phyloP scores from a whole-genome alignment of 2,329 filamentous ascomycete species.

The Arachnomyces sp. region DNA sequence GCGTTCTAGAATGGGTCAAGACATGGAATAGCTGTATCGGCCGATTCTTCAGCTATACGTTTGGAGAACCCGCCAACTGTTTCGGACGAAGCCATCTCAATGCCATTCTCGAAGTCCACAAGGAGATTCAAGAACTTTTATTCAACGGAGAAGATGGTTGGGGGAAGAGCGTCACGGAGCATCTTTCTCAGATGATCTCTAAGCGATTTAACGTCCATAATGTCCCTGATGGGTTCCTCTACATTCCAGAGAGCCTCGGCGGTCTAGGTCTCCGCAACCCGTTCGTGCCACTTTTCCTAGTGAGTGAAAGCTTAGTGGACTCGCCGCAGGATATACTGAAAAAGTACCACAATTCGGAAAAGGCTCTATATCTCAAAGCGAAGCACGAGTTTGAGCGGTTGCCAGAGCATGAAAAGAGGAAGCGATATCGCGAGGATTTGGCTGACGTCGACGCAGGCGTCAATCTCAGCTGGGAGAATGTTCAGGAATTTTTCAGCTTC shows the following conservation, averaged over 20 bases:
- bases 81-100: conserved; percentile 44
- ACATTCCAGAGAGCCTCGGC: conserved; percentile 40
- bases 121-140: conserved; percentile 39
- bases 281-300: conserved; percentile 36
- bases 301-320: conserved; percentile 23
- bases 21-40: conserved; percentile 49
- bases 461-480: conserved; percentile 4
- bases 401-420: conserved; percentile 8
- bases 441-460: conserved; percentile 10
- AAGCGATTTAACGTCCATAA: conserved; percentile 41
- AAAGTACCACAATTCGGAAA: conserved; percentile 19
- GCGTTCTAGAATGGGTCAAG: conserved; percentile 47
- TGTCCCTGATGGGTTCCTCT: conserved; percentile 42
- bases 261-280: conserved; percentile 43
- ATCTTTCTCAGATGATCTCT: conserved; percentile 43
- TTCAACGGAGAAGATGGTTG: conserved; percentile 30
- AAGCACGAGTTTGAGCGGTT: conserved; percentile 20
- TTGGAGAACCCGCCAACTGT: conserved; percentile 44
- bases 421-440: conserved; percentile 8
- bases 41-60: conserved; percentile 46
- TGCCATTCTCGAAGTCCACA: conserved; percentile 40
- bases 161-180: conserved; percentile 38
- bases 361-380: conserved; percentile 12
- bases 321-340: conserved; percentile 19
- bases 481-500: conserved; percentile 26